Percentiles rank a stretch among this genome's conserved stretches.
Conservation (phyloP, 2,329 filamentous ascomycete species). For the Nothomitra cinnamomea region DNA sequence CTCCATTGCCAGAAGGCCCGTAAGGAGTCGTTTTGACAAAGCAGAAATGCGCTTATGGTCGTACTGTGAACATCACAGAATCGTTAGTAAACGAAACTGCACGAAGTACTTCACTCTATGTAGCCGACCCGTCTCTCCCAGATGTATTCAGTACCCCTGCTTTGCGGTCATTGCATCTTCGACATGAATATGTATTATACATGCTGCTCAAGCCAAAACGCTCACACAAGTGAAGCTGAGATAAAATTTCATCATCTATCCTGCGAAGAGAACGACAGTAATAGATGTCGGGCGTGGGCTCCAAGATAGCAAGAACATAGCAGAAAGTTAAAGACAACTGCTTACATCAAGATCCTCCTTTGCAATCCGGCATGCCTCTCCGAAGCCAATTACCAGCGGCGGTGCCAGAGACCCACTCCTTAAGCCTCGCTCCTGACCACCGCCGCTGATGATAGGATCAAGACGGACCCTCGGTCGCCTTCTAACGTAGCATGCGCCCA, state of each 20-base stretch:
- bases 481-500: conserved; percentile 90
- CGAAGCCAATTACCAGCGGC: conserved; percentile 77
- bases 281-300: conserved; percentile 7
- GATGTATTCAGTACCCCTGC: conserved; percentile 47
- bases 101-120: conserved; percentile 13
- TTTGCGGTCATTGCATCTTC: conserved; percentile 20
- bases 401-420: conserved; percentile 89
- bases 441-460: conserved; percentile 89
- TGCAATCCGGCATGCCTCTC: conserved; percentile 86
- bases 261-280: conserved; percentile 12
- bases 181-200: conserved; percentile 15
- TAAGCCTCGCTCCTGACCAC: conserved; percentile 87
- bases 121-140: not conserved
- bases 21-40: conserved; percentile 68
- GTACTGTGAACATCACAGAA: conserved; percentile 44
- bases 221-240: conserved; percentile 83
- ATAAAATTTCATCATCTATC: conserved; percentile 59
- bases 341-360: conserved; percentile 81
- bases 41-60: conserved; percentile 69
- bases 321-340: conserved; percentile 15
- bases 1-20: conserved; percentile 73
- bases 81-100: conserved; percentile 9
- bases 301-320: conserved; percentile 11
- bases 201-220: conserved; percentile 38
- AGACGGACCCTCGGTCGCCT: conserved; percentile 83